Base-by-base conservation (phyloP, 2,329 filamentous ascomycete genomes). In the Penicillium sp. region DNA sequence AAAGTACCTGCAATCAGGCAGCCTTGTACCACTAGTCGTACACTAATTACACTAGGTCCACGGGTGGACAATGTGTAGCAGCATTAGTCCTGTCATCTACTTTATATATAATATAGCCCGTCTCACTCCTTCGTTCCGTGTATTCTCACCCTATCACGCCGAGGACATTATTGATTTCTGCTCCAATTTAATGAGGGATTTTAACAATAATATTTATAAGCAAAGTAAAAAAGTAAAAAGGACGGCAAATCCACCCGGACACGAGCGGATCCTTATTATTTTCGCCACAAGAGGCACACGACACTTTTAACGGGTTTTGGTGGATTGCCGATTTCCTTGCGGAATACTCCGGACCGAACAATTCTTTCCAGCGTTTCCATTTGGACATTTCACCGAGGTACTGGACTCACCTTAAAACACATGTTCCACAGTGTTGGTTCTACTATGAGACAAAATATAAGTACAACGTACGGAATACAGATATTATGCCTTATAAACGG, bases 181-280 rank as follows among this genome's bases (percentile, higher is more conserved):
- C 37, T 38, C 26, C 19, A 29, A 17, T 39, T 48, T 34, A 37
- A 21, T 21, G 47, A 49, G 47, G 47, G 41, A 49, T 49, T 49
- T 49, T 32, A 44, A 29, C 13, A 38, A 38, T 28, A 22, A 28
- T 28, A 38, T 37, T 37, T 10, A 7, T 28, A 22, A 38, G n/a
- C 10, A 6, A 6, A 42, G 9, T 1, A 6, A 47, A 33, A 31
- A 15, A 22, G 9, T 12, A 29, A 29, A 29, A 29, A 4, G 31
- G 6, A 21, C 22, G 24, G 37, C n/a, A 34, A 48, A 33, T 3
- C 35, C 35, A 28, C 22, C 22, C 24, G 8, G 19, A 26, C 24
- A 29, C 15, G 26, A 45, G 44, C 44, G 44, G 34, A 41, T 26
- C 26, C 19, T 26, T 17, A 28, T 45, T 29, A 15, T 29, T 15